A percentile compares a stretch with the other conserved stretches of the same genome.
Conservation (phyloP, 257 asterid species). For the Capsicum baccatum region DNA sequence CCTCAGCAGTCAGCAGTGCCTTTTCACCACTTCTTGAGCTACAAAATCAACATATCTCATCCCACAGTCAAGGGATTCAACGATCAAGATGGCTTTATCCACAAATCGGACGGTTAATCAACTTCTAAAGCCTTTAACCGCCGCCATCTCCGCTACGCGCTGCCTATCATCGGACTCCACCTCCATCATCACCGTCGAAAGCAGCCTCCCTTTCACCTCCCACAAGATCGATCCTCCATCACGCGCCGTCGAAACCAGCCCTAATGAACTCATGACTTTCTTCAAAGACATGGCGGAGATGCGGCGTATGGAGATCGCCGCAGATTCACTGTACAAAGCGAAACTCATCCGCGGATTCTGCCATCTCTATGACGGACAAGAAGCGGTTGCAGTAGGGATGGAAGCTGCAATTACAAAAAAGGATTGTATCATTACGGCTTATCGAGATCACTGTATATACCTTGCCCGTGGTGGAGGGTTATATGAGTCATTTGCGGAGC, state of each 20-base stretch:
- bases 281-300: conserved; percentile 81
- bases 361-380: conserved; percentile 97
- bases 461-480: conserved; percentile 88
- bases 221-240: conserved; percentile 95
- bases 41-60: neutral
- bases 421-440: conserved; percentile 82
- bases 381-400: conserved; percentile 91
- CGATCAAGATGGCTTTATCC: conserved; percentile 26
- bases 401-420: conserved; percentile 82
- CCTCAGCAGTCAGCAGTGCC: conserved; percentile 12
- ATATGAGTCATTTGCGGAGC: conserved; percentile 69
- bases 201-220: conserved; percentile 76
- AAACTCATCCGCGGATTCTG: conserved; percentile 92
- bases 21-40: neutral
- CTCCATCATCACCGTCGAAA: conserved; percentile 69
- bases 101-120: conserved; percentile 18
- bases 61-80: neutral
- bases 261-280: conserved; percentile 75
- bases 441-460: conserved; percentile 74
- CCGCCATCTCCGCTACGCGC: conserved; percentile 44
- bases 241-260: conserved; percentile 69
- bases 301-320: conserved; percentile 97
- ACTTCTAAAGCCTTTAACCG: conserved; percentile 28
- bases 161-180: conserved; percentile 59
- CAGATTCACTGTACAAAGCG: conserved; percentile 94